phyloP scores from a whole-genome alignment of 2,329 filamentous ascomycete genomes.

The Huntiella omanensis region DNA sequence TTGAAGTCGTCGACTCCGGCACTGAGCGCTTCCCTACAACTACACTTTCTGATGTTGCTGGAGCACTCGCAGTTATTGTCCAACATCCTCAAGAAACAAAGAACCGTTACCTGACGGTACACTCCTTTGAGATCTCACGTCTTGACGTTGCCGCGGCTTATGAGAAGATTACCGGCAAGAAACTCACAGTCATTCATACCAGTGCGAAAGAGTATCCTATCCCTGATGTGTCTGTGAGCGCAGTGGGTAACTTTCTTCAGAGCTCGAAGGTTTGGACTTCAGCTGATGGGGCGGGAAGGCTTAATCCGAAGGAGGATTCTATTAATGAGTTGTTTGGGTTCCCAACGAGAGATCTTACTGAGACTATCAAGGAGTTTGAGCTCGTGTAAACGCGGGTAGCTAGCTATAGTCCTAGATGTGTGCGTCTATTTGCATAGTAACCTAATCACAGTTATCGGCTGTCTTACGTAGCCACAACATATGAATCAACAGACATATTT shows the following conservation, averaged over 20 bases:
- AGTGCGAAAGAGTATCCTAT: constrained; percentile 15
- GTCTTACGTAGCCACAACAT: too few relatives aligned
- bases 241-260: not conserved
- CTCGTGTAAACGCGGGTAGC: too few relatives aligned
- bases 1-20: constrained; percentile 30
- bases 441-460: too few relatives aligned
- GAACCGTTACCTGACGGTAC: constrained; percentile 30
- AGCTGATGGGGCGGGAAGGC: constrained; percentile 1
- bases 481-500: too few relatives aligned
- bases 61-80: constrained; percentile 30
- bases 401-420: too few relatives aligned
- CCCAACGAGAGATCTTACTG: too few relatives aligned
- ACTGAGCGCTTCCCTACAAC: constrained; percentile 28
- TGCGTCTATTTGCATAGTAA: too few relatives aligned
- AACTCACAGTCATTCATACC: constrained; percentile 23
- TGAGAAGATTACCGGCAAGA: constrained; percentile 28
- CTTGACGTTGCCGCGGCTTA: constrained; percentile 25
- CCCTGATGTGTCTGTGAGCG: too few relatives aligned
- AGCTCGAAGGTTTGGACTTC: constrained; percentile 4
- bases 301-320: too few relatives aligned
- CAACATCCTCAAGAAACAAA: constrained; percentile 30
- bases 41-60: constrained; percentile 26
- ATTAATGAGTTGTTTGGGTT: too few relatives aligned
- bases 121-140: constrained; percentile 27
- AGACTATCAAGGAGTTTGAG: too few relatives aligned